These are phyloP conservation scores for Hymenoscyphus salicellus DNA, from an alignment of 2,329 filamentous ascomycete genomes.

Conservation along the genomic window DNA sequence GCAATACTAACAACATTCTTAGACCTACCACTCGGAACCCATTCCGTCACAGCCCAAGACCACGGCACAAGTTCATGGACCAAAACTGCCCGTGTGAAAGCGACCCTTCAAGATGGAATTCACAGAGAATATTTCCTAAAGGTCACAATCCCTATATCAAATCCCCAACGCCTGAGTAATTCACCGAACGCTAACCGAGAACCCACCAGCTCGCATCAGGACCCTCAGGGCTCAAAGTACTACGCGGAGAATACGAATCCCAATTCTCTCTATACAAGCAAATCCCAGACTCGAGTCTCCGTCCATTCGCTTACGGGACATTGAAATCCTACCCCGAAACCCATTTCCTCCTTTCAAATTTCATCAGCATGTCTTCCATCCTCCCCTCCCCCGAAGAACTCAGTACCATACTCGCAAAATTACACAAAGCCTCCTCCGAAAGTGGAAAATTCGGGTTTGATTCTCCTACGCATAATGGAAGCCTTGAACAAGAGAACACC, in stretches of 20 bases:
- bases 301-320: too few relatives aligned
- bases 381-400: neutral
- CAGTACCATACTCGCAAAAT: conserved; percentile 29
- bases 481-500: conserved; percentile 38
- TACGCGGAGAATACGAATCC: neutral
- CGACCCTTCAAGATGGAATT: neutral
- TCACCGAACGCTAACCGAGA: neutral
- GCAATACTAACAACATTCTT: too few relatives aligned
- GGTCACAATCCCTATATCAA: neutral
- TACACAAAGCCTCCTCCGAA: conserved; percentile 6
- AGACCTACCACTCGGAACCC: too few relatives aligned
- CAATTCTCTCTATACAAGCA: neutral
- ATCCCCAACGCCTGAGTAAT: neutral
- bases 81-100: neutral
- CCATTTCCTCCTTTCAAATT: too few relatives aligned
- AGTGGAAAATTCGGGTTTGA: conserved; percentile 39
- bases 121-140: neutral
- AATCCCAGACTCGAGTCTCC: too few relatives aligned
- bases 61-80: neutral
- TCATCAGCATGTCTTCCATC: too few relatives aligned
- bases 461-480: conserved; percentile 38
- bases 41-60: too few relatives aligned
- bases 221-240: neutral
- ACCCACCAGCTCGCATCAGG: neutral
- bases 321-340: too few relatives aligned